phyloP scores from a whole-genome alignment of 176 grass and related monocot genomes.

The Aegilops umbellulata region DNA sequence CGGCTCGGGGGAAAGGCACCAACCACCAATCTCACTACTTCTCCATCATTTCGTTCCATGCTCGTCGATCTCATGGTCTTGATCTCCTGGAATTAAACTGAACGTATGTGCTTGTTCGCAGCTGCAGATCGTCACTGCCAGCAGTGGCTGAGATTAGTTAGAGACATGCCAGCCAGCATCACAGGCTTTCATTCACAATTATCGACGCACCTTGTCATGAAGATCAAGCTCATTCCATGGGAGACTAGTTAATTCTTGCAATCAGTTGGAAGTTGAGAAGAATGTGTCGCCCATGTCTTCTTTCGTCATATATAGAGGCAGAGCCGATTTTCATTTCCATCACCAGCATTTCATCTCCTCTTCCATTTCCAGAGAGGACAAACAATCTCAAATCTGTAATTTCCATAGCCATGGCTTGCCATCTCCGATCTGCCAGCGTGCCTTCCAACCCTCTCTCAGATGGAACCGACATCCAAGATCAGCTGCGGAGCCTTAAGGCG shows the following conservation, averaged over 20 bases:
- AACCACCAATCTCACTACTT: not conserved
- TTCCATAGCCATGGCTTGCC: constrained; percentile 26
- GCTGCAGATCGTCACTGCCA: not conserved
- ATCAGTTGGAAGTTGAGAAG: too few species aligned
- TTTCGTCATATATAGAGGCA: too few species aligned
- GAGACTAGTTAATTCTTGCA: too few species aligned
- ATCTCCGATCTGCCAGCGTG: constrained; percentile 30
- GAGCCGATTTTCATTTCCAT: too few species aligned
- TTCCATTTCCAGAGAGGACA: not conserved
- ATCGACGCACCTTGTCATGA: too few species aligned
- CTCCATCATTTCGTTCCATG: not conserved
- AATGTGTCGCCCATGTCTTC: too few species aligned
- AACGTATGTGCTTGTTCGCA: not conserved
- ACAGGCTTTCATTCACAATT: not conserved
- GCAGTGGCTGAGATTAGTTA: not conserved
- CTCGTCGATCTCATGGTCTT: not conserved
- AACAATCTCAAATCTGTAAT: not conserved
- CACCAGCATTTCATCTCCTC: not conserved
- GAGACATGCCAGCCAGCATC: not conserved
- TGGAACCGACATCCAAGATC: not conserved
- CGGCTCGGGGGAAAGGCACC: not conserved
- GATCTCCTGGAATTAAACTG: not conserved
- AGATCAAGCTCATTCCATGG: too few species aligned
- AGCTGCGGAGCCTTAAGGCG: constrained; percentile 26
- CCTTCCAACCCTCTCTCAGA: constrained; percentile 20